A percentile compares a stretch with the other conserved stretches of the same genome.
These are phyloP conservation scores for Leptographium galeiforme DNA, from an alignment of 2,329 filamentous ascomycete species.

Conservation along the genomic window DNA sequence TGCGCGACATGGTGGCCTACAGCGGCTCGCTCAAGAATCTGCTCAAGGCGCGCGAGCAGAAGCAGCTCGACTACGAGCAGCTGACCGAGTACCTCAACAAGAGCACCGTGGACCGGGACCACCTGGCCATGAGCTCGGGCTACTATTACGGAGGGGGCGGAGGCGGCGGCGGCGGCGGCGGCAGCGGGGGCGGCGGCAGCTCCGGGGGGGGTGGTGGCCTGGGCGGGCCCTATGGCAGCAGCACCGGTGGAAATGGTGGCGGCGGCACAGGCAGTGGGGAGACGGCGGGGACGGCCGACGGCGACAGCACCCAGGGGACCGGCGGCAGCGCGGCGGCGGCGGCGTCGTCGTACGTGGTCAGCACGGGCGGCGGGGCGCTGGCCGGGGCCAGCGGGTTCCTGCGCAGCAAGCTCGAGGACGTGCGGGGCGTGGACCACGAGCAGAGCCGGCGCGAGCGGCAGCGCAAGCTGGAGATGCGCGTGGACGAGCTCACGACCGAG, in stretches of 20 bases:
- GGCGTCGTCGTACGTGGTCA: conserved; percentile 5
- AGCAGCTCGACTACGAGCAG: conserved; percentile 94
- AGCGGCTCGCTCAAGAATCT: conserved; percentile 75
- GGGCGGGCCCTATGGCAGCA: background rate
- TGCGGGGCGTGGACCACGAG: conserved; percentile 92
- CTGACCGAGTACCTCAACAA: conserved; percentile 93
- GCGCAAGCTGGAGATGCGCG: conserved; percentile 80
- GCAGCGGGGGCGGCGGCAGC: background rate
- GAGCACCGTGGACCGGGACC: conserved; percentile 74
- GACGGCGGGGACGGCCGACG: conserved; percentile 10
- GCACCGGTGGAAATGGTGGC: background rate
- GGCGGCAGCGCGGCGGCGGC: conserved; percentile 21
- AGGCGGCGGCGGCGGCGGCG: conserved; percentile 15
- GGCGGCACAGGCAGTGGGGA: no score
- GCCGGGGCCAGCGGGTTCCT: conserved; percentile 77
- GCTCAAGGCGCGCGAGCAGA: conserved; percentile 87
- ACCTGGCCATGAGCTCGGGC: conserved; percentile 40
- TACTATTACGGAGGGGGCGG: conserved; percentile 28
- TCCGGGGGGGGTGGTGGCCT: background rate
- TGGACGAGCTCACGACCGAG: conserved; percentile 80
- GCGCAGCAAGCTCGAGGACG: conserved; percentile 88
- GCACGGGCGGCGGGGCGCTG: conserved; percentile 21
- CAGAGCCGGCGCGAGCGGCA: conserved; percentile 75
- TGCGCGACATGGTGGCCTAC: conserved; percentile 94
- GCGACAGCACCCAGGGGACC: no score